phyloP scores from a whole-genome alignment of 225 moss, liverwort and hornwort genomes.

The Physcomitrellopsis africana region DNA sequence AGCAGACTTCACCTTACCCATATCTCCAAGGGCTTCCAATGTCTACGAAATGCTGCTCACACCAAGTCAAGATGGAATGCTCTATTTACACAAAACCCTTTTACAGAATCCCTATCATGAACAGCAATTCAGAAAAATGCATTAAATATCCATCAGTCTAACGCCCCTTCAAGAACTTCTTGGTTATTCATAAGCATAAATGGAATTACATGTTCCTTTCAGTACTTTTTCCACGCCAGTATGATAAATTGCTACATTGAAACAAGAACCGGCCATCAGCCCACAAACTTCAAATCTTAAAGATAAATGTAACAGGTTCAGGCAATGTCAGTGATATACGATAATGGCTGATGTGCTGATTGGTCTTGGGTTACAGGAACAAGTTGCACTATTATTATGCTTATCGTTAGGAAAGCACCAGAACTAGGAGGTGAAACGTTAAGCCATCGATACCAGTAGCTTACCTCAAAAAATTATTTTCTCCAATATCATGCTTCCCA shows the following conservation, averaged over 20 bases:
- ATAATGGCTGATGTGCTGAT: no score
- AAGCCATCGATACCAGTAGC: constrained; percentile 4
- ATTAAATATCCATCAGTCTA: neutral
- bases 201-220: neutral
- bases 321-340: neutral
- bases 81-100: neutral
- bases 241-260: neutral
- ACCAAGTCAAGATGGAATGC: constrained; percentile 1
- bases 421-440: neutral
- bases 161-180: neutral
- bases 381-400: neutral
- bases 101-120: neutral
- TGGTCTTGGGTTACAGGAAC: neutral
- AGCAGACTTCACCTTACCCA: constrained; percentile 75
- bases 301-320: neutral
- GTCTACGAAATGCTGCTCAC: constrained; percentile 41
- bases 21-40: constrained; percentile 61
- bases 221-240: constrained; percentile 11
- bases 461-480: constrained; percentile 65
- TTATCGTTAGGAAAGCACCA: neutral
- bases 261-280: neutral
- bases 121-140: neutral
- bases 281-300: neutral
- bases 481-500: constrained; percentile 94
- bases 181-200: neutral